Base-by-base conservation (phyloP, 1,284 basidiomycete genomes). In the Apiotrichum gracile region DNA sequence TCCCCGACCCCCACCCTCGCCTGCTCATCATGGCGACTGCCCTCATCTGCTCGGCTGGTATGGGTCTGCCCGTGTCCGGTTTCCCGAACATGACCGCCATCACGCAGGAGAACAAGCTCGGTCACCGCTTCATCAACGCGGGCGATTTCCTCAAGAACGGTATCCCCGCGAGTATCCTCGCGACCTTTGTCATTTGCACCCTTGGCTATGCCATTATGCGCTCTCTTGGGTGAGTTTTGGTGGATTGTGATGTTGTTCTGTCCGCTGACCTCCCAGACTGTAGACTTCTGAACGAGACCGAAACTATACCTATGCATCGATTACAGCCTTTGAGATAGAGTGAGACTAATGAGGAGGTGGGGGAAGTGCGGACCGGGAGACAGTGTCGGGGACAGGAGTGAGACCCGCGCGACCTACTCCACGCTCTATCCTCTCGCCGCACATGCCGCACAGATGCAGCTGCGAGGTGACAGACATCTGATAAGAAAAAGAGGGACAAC, bases 21-120 rank as follows among this genome's bases (percentile, higher is more conserved):
- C 76, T 96, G 10, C 81, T 97, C 58, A 88, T 96, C 65, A 93
- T 96, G 78, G 82, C 77, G 44, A 97, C 92, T 10, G 91, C 85
- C 2, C 78, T 98, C 58, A 88, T 96, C 52, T 97, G 93, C 66
- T 93, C 90, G 17, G 82, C 91, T 4, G 96, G 94, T 1, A 98
- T 98, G 94, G 96, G 93, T 7, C 87, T 99, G 80, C 93, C 93
- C 4, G 92, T 97, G 33, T 92, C 88, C 55, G 94, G 94, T 7
- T 97, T 98, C 79, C 94, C 93, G 0, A 97, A 97, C 73, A 89
- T 93, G 77, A 91, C 89, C 51, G 91, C 89, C 41, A 90, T 92
- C 22, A 90, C 89, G 6, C 88, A 97, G 75, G 94, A 97, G 69
- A 90, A 97, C 72, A 91, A 96, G 70, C 82, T 97, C 50, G 94